phyloP scores from a whole-genome alignment of 495 filamentous ascomycete genomes.

The Ascobolus immersus region DNA sequence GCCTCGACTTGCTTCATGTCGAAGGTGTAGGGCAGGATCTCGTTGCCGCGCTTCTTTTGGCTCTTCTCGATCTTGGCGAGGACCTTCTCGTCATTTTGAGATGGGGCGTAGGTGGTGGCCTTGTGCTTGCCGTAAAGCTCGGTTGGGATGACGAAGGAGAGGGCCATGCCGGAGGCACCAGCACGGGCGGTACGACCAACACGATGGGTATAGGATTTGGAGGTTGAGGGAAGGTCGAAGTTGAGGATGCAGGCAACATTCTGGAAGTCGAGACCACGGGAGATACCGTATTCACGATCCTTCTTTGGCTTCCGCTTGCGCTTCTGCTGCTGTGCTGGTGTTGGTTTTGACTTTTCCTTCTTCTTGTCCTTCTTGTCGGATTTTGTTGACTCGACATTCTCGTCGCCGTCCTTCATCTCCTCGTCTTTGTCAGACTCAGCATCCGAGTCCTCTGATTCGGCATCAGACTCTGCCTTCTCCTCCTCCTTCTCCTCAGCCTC shows the following conservation, averaged over 20 bases:
- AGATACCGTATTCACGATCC: conserved; percentile 74
- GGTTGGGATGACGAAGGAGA: conserved; percentile 75
- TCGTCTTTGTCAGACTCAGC: too few relatives aligned
- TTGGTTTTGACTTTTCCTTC: conserved; percentile 9
- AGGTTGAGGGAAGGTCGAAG: conserved; percentile 71
- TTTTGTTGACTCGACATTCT: too few relatives aligned
- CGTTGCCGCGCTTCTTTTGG: conserved; percentile 46
- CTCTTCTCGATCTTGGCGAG: conserved; percentile 44
- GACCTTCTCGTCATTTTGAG: conserved; percentile 61
- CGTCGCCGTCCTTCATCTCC: too few relatives aligned
- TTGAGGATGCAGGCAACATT: conserved; percentile 88
- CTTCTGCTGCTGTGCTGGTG: conserved; percentile 20
- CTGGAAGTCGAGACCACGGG: conserved; percentile 87
- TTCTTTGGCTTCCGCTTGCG: conserved; percentile 32
- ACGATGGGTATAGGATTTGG: conserved; percentile 85
- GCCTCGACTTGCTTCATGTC: conserved; percentile 80
- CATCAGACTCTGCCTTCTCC: conserved; percentile 12
- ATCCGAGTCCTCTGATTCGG: conserved; percentile 17
- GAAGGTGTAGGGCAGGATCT: conserved; percentile 71
- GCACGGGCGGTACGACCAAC: conserved; percentile 85
- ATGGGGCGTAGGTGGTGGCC: conserved; percentile 43
- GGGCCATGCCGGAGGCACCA: conserved; percentile 68
- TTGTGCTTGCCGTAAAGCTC: conserved; percentile 68
- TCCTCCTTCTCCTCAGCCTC: too few relatives aligned
- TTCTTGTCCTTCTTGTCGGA: conserved; percentile 4